Base-by-base conservation (phyloP, 129 eudicot species). In the Calendula officinalis region DNA sequence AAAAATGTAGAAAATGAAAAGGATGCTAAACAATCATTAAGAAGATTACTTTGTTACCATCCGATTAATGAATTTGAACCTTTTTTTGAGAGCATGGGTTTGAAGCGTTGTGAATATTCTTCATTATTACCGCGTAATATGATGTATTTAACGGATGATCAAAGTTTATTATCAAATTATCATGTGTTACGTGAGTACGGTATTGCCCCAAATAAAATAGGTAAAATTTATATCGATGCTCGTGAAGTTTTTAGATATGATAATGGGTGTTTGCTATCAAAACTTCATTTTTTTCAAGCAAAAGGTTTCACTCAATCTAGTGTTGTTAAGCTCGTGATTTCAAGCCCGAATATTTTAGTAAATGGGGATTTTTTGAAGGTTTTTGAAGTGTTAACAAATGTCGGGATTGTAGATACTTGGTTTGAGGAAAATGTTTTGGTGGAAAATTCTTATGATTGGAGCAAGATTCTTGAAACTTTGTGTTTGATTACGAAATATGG, bases 41-140 rank as follows among this genome's bases (percentile, higher is more conserved):
- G 82, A 13, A 69, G 96, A 62, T 82, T 87, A 73, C 72, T 91
- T 64, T 55, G 90, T 39, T 91, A 84, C 71, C 82, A 87, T 68
- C 97, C 96, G 13, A 73, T 91, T 46, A 87, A 91, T 54, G 97
- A 91, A 42, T 91, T 80, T 39, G 97, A 91, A 77, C 96, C 95
- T 0, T 87, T 91, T 73, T 87, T 87, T 50, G 97, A 91, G 79
- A 87, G 96, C 64, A 76, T 91, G 45, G 97, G 97, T 5, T 80
- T 91, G 73, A 74, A 66, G 12, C 88, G 81, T 56, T 44, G 62
- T 34, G 88, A 82, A 64, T 87, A 82, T 43, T 38, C 71, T 9
- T 46, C 75, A 5, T 62, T 80, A 61, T 82, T 91, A 62, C 90
- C 96, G 7, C 62, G 62, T 36, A 42, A 73, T 63, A 66, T 78